Conservation (phyloP, 139 green algal species). For the Closterium sp. region DNA sequence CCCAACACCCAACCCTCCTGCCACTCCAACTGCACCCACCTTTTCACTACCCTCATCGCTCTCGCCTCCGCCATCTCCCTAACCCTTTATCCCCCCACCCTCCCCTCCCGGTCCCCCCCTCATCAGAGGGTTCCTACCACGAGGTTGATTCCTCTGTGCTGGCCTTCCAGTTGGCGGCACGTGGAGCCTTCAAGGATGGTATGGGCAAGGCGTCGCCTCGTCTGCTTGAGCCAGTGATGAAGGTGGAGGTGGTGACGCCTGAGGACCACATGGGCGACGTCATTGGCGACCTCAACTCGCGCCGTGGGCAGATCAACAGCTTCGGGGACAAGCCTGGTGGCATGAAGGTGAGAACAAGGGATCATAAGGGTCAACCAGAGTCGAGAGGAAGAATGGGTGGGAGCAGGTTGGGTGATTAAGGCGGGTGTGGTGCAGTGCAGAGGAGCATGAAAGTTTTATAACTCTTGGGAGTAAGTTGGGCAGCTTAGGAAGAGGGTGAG, state of each 20-base stretch:
- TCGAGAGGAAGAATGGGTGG: too few relatives aligned
- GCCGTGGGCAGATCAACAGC: constrained; percentile 81
- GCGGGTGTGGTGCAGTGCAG: background rate
- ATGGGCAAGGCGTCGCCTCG: constrained; percentile 86
- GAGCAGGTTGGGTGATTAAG: background rate
- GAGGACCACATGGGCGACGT: constrained; percentile 84
- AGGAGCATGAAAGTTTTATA: too few relatives aligned
- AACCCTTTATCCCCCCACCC: background rate
- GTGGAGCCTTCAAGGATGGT: constrained; percentile 78
- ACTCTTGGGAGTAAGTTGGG: too few relatives aligned
- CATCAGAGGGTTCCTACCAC: constrained; percentile 92
- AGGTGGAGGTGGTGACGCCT: constrained; percentile 79
- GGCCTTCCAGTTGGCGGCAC: constrained; percentile 96
- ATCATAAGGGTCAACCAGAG: too few relatives aligned
- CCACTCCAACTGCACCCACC: background rate
- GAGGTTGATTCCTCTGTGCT: constrained; percentile 96
- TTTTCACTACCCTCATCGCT: background rate
- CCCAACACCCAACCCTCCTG: background rate
- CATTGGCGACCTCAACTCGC: constrained; percentile 95
- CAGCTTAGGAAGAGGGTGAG: too few relatives aligned
- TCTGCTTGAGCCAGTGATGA: constrained; percentile 98
- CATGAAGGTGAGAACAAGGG: constrained; percentile 73
- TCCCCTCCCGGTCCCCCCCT: too few relatives aligned
- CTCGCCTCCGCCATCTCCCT: background rate
- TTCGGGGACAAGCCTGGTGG: constrained; percentile 88